phyloP scores from a whole-genome alignment of 2,329 filamentous ascomycete species.

The Sodiomyces alkalinus region DNA sequence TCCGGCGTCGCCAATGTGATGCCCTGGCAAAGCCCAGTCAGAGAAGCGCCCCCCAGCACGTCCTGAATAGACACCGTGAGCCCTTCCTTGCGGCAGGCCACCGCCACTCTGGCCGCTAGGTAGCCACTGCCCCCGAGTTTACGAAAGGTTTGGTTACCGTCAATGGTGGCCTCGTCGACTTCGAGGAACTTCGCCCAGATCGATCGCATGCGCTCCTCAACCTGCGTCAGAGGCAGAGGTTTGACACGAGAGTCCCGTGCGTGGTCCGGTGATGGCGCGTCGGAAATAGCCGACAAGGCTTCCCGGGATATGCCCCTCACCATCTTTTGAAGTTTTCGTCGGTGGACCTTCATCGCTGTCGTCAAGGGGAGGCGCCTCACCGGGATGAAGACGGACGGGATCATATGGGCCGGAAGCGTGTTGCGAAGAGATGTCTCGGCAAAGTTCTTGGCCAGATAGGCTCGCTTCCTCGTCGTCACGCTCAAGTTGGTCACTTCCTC shows the following conservation, averaged over 20 bases:
- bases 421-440: constrained; percentile 25
- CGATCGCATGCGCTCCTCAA: constrained; percentile 29
- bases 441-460: constrained; percentile 27
- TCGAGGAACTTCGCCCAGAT: constrained; percentile 31
- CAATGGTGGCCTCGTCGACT: constrained; percentile 23
- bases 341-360: constrained; percentile 33
- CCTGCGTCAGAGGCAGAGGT: constrained; percentile 29
- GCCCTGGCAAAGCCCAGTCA: constrained; percentile 29
- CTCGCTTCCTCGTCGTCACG: constrained; percentile 23
- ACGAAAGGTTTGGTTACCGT: constrained; percentile 27
- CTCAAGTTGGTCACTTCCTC: constrained; percentile 23
- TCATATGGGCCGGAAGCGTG: constrained; percentile 21
- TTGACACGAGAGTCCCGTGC: constrained; percentile 18
- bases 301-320: constrained; percentile 24
- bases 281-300: constrained; percentile 26
- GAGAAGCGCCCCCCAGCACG: constrained; percentile 22
- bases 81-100: constrained; percentile 26
- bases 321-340: constrained; percentile 29
- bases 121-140: constrained; percentile 29
- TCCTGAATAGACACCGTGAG: constrained; percentile 25
- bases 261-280: constrained; percentile 19
- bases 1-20: constrained; percentile 9
- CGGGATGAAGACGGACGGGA: constrained; percentile 34
- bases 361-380: constrained; percentile 32
- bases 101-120: constrained; percentile 26